Conservation (phyloP, 75 land plant genomes). For the Pinus albicaulis region DNA sequence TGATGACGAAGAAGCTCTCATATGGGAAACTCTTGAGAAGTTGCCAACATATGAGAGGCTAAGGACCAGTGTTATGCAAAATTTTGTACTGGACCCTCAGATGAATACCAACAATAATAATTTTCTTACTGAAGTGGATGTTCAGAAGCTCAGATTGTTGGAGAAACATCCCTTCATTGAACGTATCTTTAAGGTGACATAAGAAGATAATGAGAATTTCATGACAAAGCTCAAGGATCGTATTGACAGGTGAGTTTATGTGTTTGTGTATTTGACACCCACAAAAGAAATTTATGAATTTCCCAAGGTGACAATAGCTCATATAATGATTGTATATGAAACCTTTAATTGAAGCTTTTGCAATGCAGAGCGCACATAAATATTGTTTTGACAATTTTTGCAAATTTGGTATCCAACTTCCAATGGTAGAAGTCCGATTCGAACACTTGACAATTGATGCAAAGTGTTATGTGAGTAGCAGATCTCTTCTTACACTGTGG, state of each 20-base stretch:
- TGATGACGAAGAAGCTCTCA: slow-evolving; percentile 16
- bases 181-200: slow-evolving; percentile 61
- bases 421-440: slow-evolving; percentile 78
- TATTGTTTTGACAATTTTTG: neutral
- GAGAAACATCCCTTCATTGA: slow-evolving; percentile 73
- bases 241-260: slow-evolving; percentile 62
- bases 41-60: slow-evolving; percentile 16
- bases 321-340: neutral
- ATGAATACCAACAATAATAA: neutral
- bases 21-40: slow-evolving; percentile 19
- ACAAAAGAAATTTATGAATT: neutral
- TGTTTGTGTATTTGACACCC: neutral
- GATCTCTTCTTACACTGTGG: slow-evolving; percentile 77
- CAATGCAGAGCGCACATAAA: neutral
- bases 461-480: slow-evolving; percentile 52
- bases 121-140: slow-evolving; percentile 62
- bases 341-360: neutral
- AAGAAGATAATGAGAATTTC: slow-evolving; percentile 85
- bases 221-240: slow-evolving; percentile 53
- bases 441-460: slow-evolving; percentile 72
- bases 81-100: neutral
- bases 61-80: neutral
- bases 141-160: slow-evolving; percentile 40
- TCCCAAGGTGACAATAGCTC: neutral
- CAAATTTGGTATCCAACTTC: slow-evolving; percentile 85